Percentiles rank a stretch among this genome's conserved stretches.
Evolutionary conservation across 2,329 filamentous ascomycete genomes (phyloP).

Genomic region (Botryotinia convoluta): DNA sequence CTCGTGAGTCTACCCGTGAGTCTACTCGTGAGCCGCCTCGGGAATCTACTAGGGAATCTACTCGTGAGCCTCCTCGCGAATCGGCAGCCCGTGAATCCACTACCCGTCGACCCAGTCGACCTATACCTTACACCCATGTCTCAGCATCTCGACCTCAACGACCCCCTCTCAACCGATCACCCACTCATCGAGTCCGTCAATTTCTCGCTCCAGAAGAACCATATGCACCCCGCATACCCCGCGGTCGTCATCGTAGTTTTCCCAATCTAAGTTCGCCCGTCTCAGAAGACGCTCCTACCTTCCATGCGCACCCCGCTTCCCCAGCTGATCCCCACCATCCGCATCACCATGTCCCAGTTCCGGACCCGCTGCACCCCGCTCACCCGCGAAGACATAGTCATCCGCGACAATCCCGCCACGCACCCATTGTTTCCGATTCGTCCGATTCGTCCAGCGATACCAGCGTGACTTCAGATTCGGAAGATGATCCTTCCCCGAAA

Average conservation of each 20-base stretch:
- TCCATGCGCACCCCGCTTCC: slow-evolving; percentile 24
- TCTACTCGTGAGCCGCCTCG: slow-evolving; percentile 26
- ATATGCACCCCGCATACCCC: slow-evolving; percentile 29
- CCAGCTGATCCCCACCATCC: slow-evolving; percentile 4
- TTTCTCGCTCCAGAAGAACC: slow-evolving; percentile 44
- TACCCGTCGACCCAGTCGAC: slow-evolving; percentile 17
- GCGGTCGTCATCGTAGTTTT: slow-evolving; percentile 32
- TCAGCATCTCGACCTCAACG: slow-evolving; percentile 27
- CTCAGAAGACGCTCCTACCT: slow-evolving; percentile 25
- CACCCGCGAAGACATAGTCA: slow-evolving; percentile 49
- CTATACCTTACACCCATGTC: slow-evolving; percentile 30
- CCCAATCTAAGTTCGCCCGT: slow-evolving; percentile 35
- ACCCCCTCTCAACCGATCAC: slow-evolving; percentile 36
- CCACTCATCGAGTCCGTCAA: slow-evolving; percentile 39
- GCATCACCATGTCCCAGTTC: not conserved
- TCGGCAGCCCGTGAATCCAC: not conserved
- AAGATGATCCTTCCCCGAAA: slow-evolving; percentile 18
- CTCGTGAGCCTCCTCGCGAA: not conserved
- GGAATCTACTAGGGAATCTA: not conserved
- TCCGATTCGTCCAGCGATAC: slow-evolving; percentile 2
- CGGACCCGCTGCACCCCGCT: slow-evolving; percentile 13
- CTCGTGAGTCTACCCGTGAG: slow-evolving; percentile 22
- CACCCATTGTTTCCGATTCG: slow-evolving; percentile 4
- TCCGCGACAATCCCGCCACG: slow-evolving; percentile 38
- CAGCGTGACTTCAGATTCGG: slow-evolving; percentile 12